Percentiles rank a stretch among this genome's conserved stretches.
phyloP scores from a whole-genome alignment of 495 filamentous ascomycete species.

The Bacidia rubella region DNA sequence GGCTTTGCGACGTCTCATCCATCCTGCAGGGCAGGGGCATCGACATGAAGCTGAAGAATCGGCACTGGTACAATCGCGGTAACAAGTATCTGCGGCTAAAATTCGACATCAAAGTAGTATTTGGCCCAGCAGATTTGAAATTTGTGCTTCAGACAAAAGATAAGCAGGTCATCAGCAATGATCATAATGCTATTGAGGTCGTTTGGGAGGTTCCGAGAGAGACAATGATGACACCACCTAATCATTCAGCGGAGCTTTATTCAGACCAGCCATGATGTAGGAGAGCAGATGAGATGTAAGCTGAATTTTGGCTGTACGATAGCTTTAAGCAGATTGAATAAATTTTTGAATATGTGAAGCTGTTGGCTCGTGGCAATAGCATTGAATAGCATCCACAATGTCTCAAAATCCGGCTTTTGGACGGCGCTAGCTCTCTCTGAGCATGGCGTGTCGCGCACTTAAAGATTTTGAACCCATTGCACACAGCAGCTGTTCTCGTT shows the following conservation, averaged over 20 bases:
- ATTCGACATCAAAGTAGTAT: constrained; percentile 38
- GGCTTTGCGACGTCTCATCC: constrained; percentile 22
- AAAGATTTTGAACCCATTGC: no score
- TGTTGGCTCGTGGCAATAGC: no score
- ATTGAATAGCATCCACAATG: no score
- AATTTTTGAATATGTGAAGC: no score
- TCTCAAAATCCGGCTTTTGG: no score
- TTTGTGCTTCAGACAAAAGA: constrained; percentile 43
- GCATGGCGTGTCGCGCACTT: no score
- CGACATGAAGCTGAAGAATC: constrained; percentile 33
- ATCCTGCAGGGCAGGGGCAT: constrained; percentile 20
- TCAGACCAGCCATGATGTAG: no score
- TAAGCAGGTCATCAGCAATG: constrained; percentile 27
- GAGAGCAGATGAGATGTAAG: no score
- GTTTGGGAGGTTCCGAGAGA: constrained; percentile 26
- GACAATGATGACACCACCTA: neutral
- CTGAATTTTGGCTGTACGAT: no score
- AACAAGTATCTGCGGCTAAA: constrained; percentile 33
- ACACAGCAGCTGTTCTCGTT: no score
- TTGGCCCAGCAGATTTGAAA: constrained; percentile 40
- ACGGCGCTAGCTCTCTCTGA: no score
- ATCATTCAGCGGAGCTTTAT: neutral
- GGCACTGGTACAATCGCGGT: constrained; percentile 30
- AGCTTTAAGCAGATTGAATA: no score
- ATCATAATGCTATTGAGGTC: constrained; percentile 38